Percentiles rank a stretch among this genome's conserved stretches.
Conservation (phyloP, 306 rosid genomes). For the Ormosia emarginata region DNA sequence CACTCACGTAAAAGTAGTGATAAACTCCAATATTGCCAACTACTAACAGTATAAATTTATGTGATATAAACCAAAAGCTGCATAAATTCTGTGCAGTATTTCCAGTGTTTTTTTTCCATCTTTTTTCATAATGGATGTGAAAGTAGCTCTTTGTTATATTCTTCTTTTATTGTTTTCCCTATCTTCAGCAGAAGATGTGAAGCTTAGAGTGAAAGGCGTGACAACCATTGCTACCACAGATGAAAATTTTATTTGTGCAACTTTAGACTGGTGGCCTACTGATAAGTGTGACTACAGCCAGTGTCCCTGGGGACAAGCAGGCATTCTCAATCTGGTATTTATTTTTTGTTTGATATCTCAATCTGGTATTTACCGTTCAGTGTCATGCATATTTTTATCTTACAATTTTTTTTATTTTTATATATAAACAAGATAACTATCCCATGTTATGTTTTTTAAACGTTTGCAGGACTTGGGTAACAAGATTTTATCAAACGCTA, state of each 20-base stretch:
- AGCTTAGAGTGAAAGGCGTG: conserved; percentile 33
- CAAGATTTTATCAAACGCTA: conserved; percentile 43
- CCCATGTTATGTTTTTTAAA: neutral
- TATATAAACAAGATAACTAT: neutral
- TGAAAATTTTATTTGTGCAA: conserved; percentile 59
- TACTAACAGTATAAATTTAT: neutral
- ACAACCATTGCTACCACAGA: conserved; percentile 48
- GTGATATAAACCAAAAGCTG: neutral
- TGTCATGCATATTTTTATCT: neutral
- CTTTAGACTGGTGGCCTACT: conserved; percentile 75
- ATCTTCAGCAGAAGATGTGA: conserved; percentile 28
- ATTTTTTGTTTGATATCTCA: neutral
- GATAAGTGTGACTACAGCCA: conserved; percentile 54
- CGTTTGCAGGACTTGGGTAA: conserved; percentile 50
- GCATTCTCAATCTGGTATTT: conserved; percentile 46
- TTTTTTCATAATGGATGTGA: conserved; percentile 19
- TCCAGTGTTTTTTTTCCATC: neutral
- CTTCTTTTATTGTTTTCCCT: conserved; percentile 14
- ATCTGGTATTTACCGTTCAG: neutral
- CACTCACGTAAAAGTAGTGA: no score
- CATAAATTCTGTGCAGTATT: neutral
- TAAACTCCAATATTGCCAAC: neutral
- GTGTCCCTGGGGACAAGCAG: conserved; percentile 57
- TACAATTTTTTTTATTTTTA: neutral
- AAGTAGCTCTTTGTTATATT: neutral